Base-by-base conservation (phyloP, 371 early-diverging fungal genomes). In the Choanephora cucurbitarum region DNA sequence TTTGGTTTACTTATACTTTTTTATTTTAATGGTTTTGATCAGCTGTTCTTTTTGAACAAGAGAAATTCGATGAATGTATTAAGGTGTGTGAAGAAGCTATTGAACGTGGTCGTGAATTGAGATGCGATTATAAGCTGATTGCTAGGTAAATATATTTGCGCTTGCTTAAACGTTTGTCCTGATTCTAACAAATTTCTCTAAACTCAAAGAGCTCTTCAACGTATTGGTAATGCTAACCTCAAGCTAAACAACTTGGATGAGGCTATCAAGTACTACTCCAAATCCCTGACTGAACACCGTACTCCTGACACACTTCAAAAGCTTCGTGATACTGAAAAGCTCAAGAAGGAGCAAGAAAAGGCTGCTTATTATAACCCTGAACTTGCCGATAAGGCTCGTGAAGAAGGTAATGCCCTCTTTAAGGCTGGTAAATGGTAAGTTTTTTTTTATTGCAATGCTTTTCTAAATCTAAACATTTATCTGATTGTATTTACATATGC, bases 11-110 rank as follows among this genome's bases (percentile, higher is more conserved):
- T 9, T 11, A 3, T 11, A 3, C 45, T 43, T 5, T 49, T 44
- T 22, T 14, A 8, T 37, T n/a, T 21, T 21, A 19, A 8, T 5
- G 11, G 11, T 37, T 3, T 37, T 2, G 2, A 22, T 39, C 28
- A 81, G 93, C 99, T 60, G 97, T 96, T 23, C 84, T 87, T 58
- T 97, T 93, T 73, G 99, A 98, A 76, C 88, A 91, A 85, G 93
- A 87, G 55, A 86, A 91, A 34, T 96, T 76, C 67, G 87, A 95
- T 6, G 94, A 93, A 32, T 93, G 93, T 69, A 95, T 98, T 74
- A 87, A 93, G 79, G 79, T 83, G 0, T 95, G 95, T 67, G 88
- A 96, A 64, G 75, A 94, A 60, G 97, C 98, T 19, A 85, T 96
- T 60, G 97, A 97, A 21, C 81, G 78, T 52, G 97, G 97, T 39